phyloP scores from a whole-genome alignment of 2,329 filamentous ascomycete genomes.

The Aspergillus latus region DNA sequence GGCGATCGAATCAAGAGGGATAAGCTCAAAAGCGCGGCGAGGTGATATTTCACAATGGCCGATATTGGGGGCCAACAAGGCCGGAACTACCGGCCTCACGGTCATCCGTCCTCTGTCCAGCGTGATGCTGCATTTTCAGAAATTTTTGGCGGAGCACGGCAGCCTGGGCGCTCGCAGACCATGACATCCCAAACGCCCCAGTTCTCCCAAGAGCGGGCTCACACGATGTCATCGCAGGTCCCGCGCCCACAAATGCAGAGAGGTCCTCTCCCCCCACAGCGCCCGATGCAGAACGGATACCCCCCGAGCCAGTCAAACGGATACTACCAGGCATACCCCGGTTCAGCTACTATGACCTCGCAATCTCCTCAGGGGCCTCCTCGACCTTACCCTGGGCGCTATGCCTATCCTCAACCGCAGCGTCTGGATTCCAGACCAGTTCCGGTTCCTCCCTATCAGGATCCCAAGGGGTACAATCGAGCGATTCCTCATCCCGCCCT shows the following conservation, averaged over 20 bases:
- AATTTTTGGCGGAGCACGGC: constrained; percentile 87
- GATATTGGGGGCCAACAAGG: constrained; percentile 64
- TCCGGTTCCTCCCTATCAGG: constrained; percentile 54
- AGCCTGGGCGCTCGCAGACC: constrained; percentile 86
- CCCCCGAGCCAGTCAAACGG: constrained; percentile 35
- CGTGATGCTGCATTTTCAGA: constrained; percentile 94
- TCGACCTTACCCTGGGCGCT: constrained; percentile 63
- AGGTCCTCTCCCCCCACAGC: constrained; percentile 42
- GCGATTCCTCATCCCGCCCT: constrained; percentile 67
- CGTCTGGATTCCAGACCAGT: constrained; percentile 64
- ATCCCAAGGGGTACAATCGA: constrained; percentile 59
- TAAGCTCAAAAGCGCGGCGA: constrained; percentile 9
- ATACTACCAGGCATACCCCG: constrained; percentile 42
- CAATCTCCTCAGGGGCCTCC: constrained; percentile 61
- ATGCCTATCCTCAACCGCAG: constrained; percentile 71
- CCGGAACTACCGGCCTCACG: constrained; percentile 59
- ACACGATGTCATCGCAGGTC: constrained; percentile 68
- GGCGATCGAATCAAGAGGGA: constrained; percentile 7
- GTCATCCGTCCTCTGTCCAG: constrained; percentile 59
- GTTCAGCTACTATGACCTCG: constrained; percentile 33
- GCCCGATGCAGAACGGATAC: constrained; percentile 48
- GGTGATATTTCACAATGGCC: constrained; percentile 51
- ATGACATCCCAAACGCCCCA: constrained; percentile 79
- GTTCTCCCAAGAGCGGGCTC: constrained; percentile 67
- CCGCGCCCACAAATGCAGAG: constrained; percentile 46